Base-by-base conservation (phyloP, 2,329 filamentous ascomycete genomes). In the Arthrobotrys pseudoclavata region DNA sequence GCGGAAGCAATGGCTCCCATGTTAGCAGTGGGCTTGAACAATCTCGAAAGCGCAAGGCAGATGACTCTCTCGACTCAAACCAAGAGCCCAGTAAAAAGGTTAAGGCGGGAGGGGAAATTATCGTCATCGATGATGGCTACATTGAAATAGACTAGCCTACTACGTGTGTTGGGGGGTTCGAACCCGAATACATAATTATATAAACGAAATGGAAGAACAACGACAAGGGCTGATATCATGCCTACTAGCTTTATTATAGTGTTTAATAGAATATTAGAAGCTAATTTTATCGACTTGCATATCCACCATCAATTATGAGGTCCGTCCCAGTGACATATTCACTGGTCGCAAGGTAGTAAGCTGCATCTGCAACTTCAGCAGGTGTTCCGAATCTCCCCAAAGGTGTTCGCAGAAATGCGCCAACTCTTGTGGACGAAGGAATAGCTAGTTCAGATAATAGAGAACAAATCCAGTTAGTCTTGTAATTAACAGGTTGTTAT, bases 301-400 rank as follows among this genome's bases (percentile, higher is more conserved):
- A 83, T 0, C 94, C 94, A 15, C 94, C 94, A 83, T 97, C 94
- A 29, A 97, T 86, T 83, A 94, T 96, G 63, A 97, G 86, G 62
- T 94, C 87, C 83, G 92, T 96, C 80, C 96, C 96, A 83, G 95
- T 95, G 69, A 93, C 92, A 84, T 95, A 97, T 79, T 88, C 85
- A 83, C 96, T 97, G 55, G 87, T 87, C 31, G 89, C 91, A 15
- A 97, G 86, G 83, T 96, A 97, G 29, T 91, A 82, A 55, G 91
- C 92, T 68, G 93, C 93, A 82, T 94, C 90, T n/a, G 93, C 93
- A 34, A 96, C 88, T 83, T 97, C 93, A 26, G 88, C 86, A 6
- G 88, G 85, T 37, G 85, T 84, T 15, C 92, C 93, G 79, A 95
- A 89, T 31, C 93, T 89, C 31, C 85, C 84, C 15, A 88, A 82